Evolutionary conservation across 805 yeast genomes (phyloP), one percentile per base, ranked within the genome.

Genomic region (Zygosaccharomyces kombuchaensis): DNA sequence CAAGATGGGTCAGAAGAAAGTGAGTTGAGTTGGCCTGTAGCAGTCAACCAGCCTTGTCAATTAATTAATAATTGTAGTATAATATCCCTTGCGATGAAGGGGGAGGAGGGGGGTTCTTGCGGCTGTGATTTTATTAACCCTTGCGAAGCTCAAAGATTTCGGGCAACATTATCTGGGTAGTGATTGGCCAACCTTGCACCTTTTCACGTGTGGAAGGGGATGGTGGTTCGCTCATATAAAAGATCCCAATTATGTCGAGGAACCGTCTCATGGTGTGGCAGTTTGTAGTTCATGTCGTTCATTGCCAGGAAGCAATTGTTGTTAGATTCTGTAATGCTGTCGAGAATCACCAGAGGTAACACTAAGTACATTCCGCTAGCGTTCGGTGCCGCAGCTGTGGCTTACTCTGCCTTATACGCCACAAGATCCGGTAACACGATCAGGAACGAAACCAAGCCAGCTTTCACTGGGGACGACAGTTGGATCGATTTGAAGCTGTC

Each of bases 401-500:
- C 74, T 10, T 61, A 69, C 25, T 67, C 56, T 16, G 51, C 58
- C 3, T 48, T 40, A 44, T 45, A 35, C 52, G 59, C 71, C 52
- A 61, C 70, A 47, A 46, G 55, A 45, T 27, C 59, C 17, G 46
- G 49, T 38, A 45, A 59, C 29, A 54, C 56, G 38, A 52, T 57
- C 42, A 54, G 57, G 43, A 72, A 67, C 56, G 75, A 72, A 25
- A 49, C 67, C 34, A 58, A 66, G 40, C 73, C 71, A 43, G 72
- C 81, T 29, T 80, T 84, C 67, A 72, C 67, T 40, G 86, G 84
- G 50, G 81, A 78, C 46, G 80, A 76, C 56, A 73, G 78, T 56
- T 85, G 90, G 90, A 63, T 83, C 48, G 89, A 84, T 66, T 73
- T 86, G 61, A 82, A 82, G 60, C 66, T 77, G 44, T 47, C 59